Conservation (phyloP, 768 basidiomycete genomes). For the Leccinum obscurum region DNA sequence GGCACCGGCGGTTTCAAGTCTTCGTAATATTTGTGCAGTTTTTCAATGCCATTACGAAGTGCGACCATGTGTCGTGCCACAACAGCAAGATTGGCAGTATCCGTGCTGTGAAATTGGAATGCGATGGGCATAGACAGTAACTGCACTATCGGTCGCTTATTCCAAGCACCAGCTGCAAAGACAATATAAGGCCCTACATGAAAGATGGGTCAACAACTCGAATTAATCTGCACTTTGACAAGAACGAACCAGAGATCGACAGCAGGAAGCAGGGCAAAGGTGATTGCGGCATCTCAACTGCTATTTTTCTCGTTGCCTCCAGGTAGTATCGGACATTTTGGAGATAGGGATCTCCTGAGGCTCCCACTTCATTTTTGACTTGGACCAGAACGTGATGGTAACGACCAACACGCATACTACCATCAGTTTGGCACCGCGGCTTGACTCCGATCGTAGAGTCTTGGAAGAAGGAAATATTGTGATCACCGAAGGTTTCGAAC, state of each 20-base stretch:
- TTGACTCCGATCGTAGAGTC: too few species aligned
- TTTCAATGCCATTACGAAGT: too few species aligned
- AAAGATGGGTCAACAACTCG: neutral
- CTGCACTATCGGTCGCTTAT: constrained; percentile 17
- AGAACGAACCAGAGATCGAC: neutral
- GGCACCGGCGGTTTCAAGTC: neutral
- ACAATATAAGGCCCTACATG: constrained; percentile 27
- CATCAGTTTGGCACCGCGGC: too few species aligned
- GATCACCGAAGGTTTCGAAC: too few species aligned
- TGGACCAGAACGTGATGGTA: constrained; percentile 11
- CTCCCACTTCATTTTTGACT: constrained; percentile 25
- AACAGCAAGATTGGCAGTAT: too few species aligned
- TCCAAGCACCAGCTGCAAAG: constrained; percentile 31
- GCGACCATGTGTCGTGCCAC: too few species aligned
- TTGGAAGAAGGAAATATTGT: too few species aligned
- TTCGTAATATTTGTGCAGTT: constrained; percentile 26
- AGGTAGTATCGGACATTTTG: constrained; percentile 25
- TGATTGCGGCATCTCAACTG: neutral
- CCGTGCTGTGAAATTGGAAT: constrained; percentile 20
- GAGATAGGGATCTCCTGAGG: constrained; percentile 25
- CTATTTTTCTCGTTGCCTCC: constrained; percentile 14
- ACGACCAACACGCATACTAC: too few species aligned
- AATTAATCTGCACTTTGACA: neutral
- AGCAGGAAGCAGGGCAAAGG: too few species aligned
- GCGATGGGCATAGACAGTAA: neutral